Percentiles rank a stretch among this genome's conserved stretches.
Conservation (phyloP, 2,329 filamentous ascomycete species). For the Aspergillus eucalypticola region DNA sequence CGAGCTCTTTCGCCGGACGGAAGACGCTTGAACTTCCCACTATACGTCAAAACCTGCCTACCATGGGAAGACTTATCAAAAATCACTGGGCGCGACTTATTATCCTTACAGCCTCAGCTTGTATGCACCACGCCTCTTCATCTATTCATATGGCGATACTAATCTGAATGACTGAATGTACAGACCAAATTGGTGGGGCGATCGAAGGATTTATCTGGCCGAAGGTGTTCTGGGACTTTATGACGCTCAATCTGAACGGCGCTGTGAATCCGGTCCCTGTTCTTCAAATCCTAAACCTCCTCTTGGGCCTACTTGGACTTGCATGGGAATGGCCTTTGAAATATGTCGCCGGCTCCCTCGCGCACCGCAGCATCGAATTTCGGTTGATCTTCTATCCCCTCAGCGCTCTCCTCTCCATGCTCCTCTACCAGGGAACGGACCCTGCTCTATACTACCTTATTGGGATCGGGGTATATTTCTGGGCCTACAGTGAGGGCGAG, state of each 20-base stretch:
- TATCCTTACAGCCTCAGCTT: constrained; percentile 77
- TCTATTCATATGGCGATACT: constrained; percentile 7
- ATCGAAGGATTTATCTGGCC: constrained; percentile 96
- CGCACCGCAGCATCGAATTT: constrained; percentile 87
- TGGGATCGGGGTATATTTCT: constrained; percentile 85
- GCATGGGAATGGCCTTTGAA: constrained; percentile 89
- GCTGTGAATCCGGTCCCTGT: constrained; percentile 85
- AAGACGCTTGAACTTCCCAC: constrained; percentile 12
- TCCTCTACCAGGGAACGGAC: constrained; percentile 92
- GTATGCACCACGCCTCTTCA: constrained; percentile 52
- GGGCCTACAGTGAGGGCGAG: constrained; percentile 97
- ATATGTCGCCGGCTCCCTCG: constrained; percentile 70
- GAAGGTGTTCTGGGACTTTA: constrained; percentile 97
- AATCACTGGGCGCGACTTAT: constrained; percentile 98
- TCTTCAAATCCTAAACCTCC: constrained; percentile 84
- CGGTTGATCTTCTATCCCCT: constrained; percentile 81
- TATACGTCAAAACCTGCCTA: constrained; percentile 3
- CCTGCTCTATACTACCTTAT: constrained; percentile 88
- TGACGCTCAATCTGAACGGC: constrained; percentile 83
- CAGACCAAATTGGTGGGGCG: constrained; percentile 83
- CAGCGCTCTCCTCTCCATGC: constrained; percentile 68
- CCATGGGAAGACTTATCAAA: constrained; percentile 98
- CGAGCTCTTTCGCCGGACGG: constrained; percentile 31
- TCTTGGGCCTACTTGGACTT: constrained; percentile 75
- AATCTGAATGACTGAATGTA: constrained; percentile 13